Evolutionary conservation across 2,329 filamentous ascomycete species (phyloP), one percentile per base, ranked within the genome.

Genomic region (Phaeomoniella chlamydospora): DNA sequence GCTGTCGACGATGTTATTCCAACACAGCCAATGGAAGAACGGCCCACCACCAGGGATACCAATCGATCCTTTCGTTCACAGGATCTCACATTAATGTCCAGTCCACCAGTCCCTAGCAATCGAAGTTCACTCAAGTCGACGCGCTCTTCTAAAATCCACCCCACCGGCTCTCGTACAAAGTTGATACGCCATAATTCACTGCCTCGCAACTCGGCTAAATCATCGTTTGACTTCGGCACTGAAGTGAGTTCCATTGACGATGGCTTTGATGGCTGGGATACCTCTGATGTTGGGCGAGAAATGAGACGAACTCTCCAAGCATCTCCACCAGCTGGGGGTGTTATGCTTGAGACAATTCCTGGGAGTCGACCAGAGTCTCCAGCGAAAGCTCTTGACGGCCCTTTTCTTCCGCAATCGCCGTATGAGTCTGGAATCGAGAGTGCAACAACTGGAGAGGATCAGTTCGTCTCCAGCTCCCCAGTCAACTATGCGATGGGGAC

Each of bases 341-440:
- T 33, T 31, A 45, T 40, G 11, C 29, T 49, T 22, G 44, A 39
- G 31, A 45, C 47, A 15, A 49, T 49, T 15, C 47, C 47, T 2
- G 47, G 47, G 3, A 48, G 45, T 35, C 39, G 45, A 38, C 39
- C 47, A 2, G 43, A 45, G 16, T 48, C 47, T 3, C 46, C 46
- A n/a, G 42, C 42, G n/a, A 37, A 41, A 17, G 39, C 37, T 13
- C 33, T 48, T 11, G 44, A 48, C 36, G 47, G 41, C 3, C 45
- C 43, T 18, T 41, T 45, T 22, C 39, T 47, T 9, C 44, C 45
- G 12, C 31, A 38, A n/a, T 41, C 44, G 16, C 42, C 40, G 6
- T 30, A 42, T 33, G 44, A 40, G 15, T 33, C 44, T 19, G 42
- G 42, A 1, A 46, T 44, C 9, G 39, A 41, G 15, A 38, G 37